Evolutionary conservation across 768 basidiomycete genomes (phyloP).

Genomic region (Leucocoprinus leucothites): DNA sequence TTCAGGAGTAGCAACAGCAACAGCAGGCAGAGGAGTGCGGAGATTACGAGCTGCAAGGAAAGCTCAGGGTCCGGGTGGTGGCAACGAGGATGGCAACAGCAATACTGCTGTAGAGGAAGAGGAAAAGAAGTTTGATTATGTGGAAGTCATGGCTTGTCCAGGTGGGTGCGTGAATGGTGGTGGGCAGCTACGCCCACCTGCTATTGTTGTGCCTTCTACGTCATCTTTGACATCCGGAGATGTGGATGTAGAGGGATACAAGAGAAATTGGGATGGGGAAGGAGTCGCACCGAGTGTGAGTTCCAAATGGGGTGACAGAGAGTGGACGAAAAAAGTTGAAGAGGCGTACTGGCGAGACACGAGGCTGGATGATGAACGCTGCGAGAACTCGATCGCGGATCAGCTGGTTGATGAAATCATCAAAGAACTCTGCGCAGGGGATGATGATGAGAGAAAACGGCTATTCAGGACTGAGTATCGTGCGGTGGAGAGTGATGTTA

Average conservation of each 20-base stretch:
- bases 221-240: neutral
- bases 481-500: conserved; percentile 82
- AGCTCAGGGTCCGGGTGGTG: conserved; percentile 29
- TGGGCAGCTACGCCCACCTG: conserved; percentile 60
- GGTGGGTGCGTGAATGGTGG: conserved; percentile 97
- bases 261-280: conserved; percentile 56
- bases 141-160: conserved; percentile 99
- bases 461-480: conserved; percentile 78
- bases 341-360: conserved; percentile 69
- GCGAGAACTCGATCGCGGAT: conserved; percentile 23
- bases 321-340: conserved; percentile 82
- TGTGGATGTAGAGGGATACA: conserved; percentile 63
- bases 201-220: neutral
- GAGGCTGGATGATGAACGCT: neutral
- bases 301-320: conserved; percentile 78
- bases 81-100: conserved; percentile 5
- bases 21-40: conserved; percentile 16
- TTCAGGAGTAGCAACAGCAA: neutral
- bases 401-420: conserved; percentile 17
- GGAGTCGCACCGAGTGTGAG: conserved; percentile 47
- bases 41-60: conserved; percentile 20
- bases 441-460: conserved; percentile 38
- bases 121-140: conserved; percentile 74
- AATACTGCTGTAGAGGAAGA: conserved; percentile 16
- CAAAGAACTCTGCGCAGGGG: conserved; percentile 27